Percentiles rank a stretch among this genome's conserved stretches.
Conservation (phyloP, 352 stramenopile genomes). For the Phytophthora rubi region DNA sequence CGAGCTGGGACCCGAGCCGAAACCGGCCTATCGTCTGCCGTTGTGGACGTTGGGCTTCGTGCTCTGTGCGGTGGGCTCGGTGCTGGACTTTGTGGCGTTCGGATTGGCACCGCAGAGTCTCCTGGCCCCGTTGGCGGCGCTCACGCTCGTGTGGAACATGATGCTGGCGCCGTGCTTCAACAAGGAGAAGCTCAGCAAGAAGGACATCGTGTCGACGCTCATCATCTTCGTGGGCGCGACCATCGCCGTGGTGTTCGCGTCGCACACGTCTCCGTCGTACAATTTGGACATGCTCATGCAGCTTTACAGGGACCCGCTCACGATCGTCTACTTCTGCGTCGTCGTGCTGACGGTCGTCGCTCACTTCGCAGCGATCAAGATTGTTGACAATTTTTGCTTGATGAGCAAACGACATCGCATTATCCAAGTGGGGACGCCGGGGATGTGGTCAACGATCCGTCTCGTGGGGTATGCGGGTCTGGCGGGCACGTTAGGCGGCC, state of each 20-base stretch:
- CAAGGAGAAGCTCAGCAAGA: constrained; percentile 84
- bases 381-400: constrained; percentile 72
- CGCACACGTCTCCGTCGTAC: constrained; percentile 86
- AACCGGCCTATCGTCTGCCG: constrained; percentile 77
- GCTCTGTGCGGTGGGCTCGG: constrained; percentile 78
- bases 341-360: constrained; percentile 39
- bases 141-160: constrained; percentile 94
- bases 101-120: constrained; percentile 90
- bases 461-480: constrained; percentile 82
- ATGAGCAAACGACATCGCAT: constrained; percentile 77
- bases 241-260: constrained; percentile 83
- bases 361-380: constrained; percentile 72
- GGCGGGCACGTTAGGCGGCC: constrained; percentile 77
- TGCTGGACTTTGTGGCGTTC: constrained; percentile 93
- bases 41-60: constrained; percentile 88
- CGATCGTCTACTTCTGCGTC: constrained; percentile 62
- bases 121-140: constrained; percentile 82
- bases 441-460: constrained; percentile 68
- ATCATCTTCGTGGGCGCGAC: constrained; percentile 87
- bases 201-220: constrained; percentile 82
- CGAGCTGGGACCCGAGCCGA: constrained; percentile 49
- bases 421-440: constrained; percentile 70
- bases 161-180: constrained; percentile 89
- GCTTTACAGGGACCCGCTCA: constrained; percentile 80
- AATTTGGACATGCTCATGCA: constrained; percentile 79